Base-by-base conservation (phyloP, 768 basidiomycete genomes). In the Trametopsis cervina region DNA sequence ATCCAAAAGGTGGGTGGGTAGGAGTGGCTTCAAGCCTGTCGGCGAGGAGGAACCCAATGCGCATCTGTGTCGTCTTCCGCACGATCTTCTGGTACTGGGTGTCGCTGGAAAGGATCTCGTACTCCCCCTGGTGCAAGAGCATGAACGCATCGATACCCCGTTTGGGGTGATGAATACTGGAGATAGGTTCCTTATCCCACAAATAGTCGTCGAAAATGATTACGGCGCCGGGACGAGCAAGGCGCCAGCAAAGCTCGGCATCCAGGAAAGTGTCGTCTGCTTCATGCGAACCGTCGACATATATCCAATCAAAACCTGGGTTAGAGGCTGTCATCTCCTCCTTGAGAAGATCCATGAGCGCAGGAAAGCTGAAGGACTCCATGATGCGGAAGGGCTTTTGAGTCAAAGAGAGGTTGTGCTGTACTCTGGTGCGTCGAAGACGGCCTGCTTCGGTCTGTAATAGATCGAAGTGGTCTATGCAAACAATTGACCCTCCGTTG, bases 251-350 rank as follows among this genome's bases (percentile, higher is more conserved):
- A 25, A 80, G 60, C 58, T 81, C 80, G 6, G 71, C 78, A 54
- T 81, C 80, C n/a, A 81, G 66, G 41, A 81, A 63, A 0, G 77
- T 80, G 53, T 81, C 80, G 51, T 77, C 76, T 6, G 79, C 75
- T 44, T 75, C 71, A 56, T 80, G 78, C 5, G 77, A 78, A 3
- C 79, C 78, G 47, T 80, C 78, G 40, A 81, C 57, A 52, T 81
- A 81, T 13, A 80, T 63, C 72, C 75, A 81, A 51, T 80, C 76
- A 51, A 74, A 81, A 1, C 78, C 79, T 15, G 71, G 63, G 1
- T 57, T 25, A 0, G 36, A 51, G 17, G 54, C 51, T 1, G 42
- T 37, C 49, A 69, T 69, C 59, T 75, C 76, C 56, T 81, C 77
- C 40, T 60, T 55, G 25, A 81, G 60, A 22, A 80, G 54, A 17